Evolutionary conservation across 345 rosid species (phyloP).

Genomic region (Syzygium oleosum): DNA sequence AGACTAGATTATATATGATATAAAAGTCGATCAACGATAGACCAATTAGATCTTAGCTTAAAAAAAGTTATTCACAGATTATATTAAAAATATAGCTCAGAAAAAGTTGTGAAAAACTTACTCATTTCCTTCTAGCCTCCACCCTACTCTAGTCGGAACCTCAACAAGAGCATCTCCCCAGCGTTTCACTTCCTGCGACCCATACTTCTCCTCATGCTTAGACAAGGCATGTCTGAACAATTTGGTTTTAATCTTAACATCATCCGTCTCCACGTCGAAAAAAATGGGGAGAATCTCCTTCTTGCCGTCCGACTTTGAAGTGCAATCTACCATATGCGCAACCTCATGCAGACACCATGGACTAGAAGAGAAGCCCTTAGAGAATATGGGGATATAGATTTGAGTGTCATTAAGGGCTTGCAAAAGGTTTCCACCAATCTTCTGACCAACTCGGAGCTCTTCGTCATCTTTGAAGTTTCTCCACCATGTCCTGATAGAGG

Average conservation of each 20-base stretch:
- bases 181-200: accelerated
- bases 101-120: no score
- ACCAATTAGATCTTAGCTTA: not conserved
- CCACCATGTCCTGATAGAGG: not conserved
- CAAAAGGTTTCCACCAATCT: not conserved
- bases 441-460: not conserved
- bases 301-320: not conserved
- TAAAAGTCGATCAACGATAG: not conserved
- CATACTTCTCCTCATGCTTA: not conserved
- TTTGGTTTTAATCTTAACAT: not conserved
- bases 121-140: no score
- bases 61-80: no score
- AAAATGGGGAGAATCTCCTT: not conserved
- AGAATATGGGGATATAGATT: not conserved
- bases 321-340: not conserved
- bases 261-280: not conserved
- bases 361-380: not conserved
- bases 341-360: not conserved
- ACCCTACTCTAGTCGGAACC: not conserved
- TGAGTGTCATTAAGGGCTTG: not conserved
- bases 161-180: not conserved
- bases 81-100: no score
- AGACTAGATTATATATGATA: not conserved
- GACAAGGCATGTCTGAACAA: not conserved
- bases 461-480: not conserved